Percentiles rank a stretch among this genome's conserved stretches.
phyloP scores from a whole-genome alignment of 2,329 filamentous ascomycete genomes.

The Zalaria obscura region DNA sequence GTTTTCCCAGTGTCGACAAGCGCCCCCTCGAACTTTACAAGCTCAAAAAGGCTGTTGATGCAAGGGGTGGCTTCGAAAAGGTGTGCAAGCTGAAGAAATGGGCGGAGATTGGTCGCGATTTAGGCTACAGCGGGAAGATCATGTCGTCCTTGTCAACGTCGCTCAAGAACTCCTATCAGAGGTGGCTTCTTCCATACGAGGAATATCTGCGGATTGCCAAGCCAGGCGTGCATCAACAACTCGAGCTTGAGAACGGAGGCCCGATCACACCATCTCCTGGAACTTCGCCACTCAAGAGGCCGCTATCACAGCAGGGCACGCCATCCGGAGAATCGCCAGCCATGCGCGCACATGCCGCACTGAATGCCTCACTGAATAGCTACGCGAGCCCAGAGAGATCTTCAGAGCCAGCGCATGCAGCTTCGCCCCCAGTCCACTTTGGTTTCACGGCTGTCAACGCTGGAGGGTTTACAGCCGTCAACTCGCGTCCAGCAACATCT shows the following conservation, averaged over 20 bases:
- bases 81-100: slow-evolving; percentile 98
- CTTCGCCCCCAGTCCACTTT: slow-evolving; percentile 31
- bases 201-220: slow-evolving; percentile 85
- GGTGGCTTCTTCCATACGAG: slow-evolving; percentile 94
- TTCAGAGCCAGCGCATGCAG: slow-evolving; percentile 21
- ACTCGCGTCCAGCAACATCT: slow-evolving; percentile 28
- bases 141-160: slow-evolving; percentile 98
- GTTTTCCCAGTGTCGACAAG: slow-evolving; percentile 94
- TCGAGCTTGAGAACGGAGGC: slow-evolving; percentile 86
- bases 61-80: slow-evolving; percentile 84
- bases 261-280: slow-evolving; percentile 70
- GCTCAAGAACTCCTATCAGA: slow-evolving; percentile 93
- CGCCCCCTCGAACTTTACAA: slow-evolving; percentile 91
- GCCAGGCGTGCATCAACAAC: slow-evolving; percentile 88
- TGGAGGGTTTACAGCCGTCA: slow-evolving; percentile 48
- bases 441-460: slow-evolving; percentile 63
- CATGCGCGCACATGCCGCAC: slow-evolving; percentile 39
- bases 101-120: slow-evolving; percentile 92
- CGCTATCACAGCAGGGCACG: slow-evolving; percentile 28
- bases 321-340: slow-evolving; percentile 51
- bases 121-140: slow-evolving; percentile 97
- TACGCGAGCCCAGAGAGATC: slow-evolving; percentile 5
- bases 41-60: slow-evolving; percentile 91
- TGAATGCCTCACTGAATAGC: slow-evolving; percentile 33
- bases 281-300: slow-evolving; percentile 55